These are phyloP conservation scores for Immersiella caudata DNA, from an alignment of 495 filamentous ascomycete species.

Conservation along the genomic window DNA sequence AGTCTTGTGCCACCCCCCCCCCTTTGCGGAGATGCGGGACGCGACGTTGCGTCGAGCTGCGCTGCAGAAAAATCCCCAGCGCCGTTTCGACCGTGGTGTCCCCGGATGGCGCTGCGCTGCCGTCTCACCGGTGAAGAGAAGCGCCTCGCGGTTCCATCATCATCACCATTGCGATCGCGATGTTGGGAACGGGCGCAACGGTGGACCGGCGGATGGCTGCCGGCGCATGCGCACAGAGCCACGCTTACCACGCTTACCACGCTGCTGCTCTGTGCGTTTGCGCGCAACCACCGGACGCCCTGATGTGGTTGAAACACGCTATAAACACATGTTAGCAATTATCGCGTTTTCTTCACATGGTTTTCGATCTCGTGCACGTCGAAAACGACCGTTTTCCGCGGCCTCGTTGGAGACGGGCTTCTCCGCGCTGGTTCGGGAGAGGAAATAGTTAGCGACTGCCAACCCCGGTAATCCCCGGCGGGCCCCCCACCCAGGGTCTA, in stretches of 20 bases:
- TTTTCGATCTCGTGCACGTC: neutral
- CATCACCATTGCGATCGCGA: slow-evolving; percentile 11
- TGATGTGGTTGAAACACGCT: neutral
- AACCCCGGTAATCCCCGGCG: neutral
- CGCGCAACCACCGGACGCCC: neutral
- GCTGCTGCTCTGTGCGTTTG: neutral
- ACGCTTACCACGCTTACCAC: neutral
- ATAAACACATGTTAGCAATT: neutral
- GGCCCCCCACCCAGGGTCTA: slow-evolving; percentile 12
- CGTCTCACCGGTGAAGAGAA: slow-evolving; percentile 19
- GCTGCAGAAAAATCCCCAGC: slow-evolving; percentile 9
- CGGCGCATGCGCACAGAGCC: slow-evolving; percentile 1
- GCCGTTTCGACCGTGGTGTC: slow-evolving; percentile 15
- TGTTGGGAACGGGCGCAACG: slow-evolving; percentile 1
- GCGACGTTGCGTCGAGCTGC: slow-evolving; percentile 10
- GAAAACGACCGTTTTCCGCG: neutral
- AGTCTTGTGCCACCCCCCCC: slow-evolving; percentile 1
- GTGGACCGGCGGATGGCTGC: neutral
- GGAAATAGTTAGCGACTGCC: neutral
- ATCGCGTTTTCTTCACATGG: neutral
- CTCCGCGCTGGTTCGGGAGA: neutral
- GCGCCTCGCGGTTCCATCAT: no score
- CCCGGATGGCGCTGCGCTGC: slow-evolving; percentile 13
- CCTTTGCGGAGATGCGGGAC: slow-evolving; percentile 15
- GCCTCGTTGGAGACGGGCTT: neutral